These are phyloP conservation scores for Xanthoconium purpureum DNA, from an alignment of 768 basidiomycete species.

Conservation along the genomic window DNA sequence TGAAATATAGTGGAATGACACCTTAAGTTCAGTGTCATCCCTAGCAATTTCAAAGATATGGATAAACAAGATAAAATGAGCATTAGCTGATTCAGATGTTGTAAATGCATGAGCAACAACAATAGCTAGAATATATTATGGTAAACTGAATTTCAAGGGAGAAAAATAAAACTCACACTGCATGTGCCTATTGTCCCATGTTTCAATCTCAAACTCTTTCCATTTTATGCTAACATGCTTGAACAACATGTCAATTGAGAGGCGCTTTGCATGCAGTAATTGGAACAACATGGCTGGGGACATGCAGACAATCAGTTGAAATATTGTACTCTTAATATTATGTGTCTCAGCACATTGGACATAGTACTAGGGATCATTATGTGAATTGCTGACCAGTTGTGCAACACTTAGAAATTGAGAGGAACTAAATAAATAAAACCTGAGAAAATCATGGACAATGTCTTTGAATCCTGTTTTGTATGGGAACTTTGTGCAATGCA, in stretches of 20 bases:
- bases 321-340: neutral
- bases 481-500: neutral
- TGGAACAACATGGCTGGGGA: neutral
- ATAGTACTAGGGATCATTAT: neutral
- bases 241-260: conserved; percentile 4
- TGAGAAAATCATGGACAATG: neutral
- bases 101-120: neutral
- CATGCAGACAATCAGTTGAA: neutral
- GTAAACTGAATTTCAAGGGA: too few species aligned
- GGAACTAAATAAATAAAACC: too few species aligned
- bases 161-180: neutral
- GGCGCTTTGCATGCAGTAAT: neutral
- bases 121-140: conserved; percentile 1
- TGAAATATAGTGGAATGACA: neutral
- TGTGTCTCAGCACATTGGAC: neutral
- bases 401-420: too few species aligned
- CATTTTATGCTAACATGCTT: neutral
- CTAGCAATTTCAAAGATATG: conserved; percentile 2
- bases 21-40: neutral
- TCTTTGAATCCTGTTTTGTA: neutral
- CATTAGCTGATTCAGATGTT: neutral
- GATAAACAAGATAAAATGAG: neutral
- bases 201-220: conserved; percentile 3
- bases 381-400: too few species aligned
- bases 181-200: neutral